Evolutionary conservation across 1,284 basidiomycete genomes (phyloP), one percentile per base, ranked within the genome.

Genomic region (Cutaneotrichosporon sp.): DNA sequence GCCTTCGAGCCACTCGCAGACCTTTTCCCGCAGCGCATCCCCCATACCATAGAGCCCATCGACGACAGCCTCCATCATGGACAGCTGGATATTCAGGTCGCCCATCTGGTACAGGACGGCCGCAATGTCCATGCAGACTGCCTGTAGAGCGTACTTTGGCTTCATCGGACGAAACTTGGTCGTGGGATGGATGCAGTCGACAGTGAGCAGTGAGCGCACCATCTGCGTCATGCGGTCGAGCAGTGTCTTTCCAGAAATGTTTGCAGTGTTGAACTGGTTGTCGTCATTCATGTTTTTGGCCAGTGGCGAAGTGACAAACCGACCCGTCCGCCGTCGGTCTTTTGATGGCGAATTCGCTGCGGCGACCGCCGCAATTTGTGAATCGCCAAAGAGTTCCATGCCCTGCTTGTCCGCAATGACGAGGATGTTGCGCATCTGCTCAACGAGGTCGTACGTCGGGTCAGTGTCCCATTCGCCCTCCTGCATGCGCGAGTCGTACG

Each of bases 1-100:
- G 1, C 68, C 66, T 39, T 70, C 67, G 60, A 80, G 56, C 80
- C 80, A 54, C 68, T 77, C 49, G 72, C 76, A 61, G 64, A 80
- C 50, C 68, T 76, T 17, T 74, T 78, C 70, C 39, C 59, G 8
- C 68, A 80, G 55, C 65, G 76, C 61, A 59, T 74, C 61, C 44
- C 68, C 40, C 58, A 70, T 61, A 7, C 58, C 55, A 58, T 68
- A 66, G 33, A 69, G 47, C 39, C 63, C 56, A 46, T 64, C 58
- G 17, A 66, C 46, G 22, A 72, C 51, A 40, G 73, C 46, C 55
- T 74, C 59, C n/a, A 67, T 58, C 53, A 71, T 26, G 48, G 65
- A 40, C 64, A 80, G 58, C 74, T 75, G 60, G 52, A 56, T 58
- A 8, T 39, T 49, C 14, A 73, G 33, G 61, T 76, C 62, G 67